Evolutionary conservation across 352 stramenopile species (phyloP).

Genomic region (Phytophthora sojae): DNA sequence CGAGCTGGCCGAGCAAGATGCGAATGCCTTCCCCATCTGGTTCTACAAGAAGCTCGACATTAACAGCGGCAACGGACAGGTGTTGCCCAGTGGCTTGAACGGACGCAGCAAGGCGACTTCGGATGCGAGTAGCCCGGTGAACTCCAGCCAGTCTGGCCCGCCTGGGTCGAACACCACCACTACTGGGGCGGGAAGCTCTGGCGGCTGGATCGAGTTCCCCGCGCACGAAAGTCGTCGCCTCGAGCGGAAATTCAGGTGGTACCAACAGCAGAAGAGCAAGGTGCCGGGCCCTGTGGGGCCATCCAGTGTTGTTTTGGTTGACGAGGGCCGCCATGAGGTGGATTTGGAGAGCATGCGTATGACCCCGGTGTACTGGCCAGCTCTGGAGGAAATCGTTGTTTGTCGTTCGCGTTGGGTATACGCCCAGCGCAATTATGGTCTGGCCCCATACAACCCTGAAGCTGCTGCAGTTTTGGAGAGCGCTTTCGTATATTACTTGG

Average conservation of each 20-base stretch:
- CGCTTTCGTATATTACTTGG: conserved; percentile 82
- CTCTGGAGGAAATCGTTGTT: conserved; percentile 72
- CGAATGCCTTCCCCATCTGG: conserved; percentile 78
- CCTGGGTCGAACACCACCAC: conserved; percentile 20
- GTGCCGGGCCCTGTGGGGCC: conserved; percentile 41
- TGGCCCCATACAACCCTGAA: conserved; percentile 76
- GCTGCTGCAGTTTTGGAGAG: conserved; percentile 60
- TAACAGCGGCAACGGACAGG: conserved; percentile 42
- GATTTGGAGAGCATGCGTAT: conserved; percentile 81
- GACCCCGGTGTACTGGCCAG: conserved; percentile 83
- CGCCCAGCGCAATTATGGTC: conserved; percentile 81
- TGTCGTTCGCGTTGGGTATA: conserved; percentile 84
- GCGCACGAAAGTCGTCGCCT: conserved; percentile 75
- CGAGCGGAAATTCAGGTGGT: conserved; percentile 74
- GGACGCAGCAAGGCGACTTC: conserved; percentile 19
- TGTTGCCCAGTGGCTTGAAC: conserved; percentile 43
- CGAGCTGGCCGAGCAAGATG: conserved; percentile 61
- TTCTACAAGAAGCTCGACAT: conserved; percentile 80
- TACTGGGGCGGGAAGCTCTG: conserved; percentile 19
- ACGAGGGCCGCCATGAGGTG: conserved; percentile 86
- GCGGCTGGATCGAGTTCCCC: conserved; percentile 81
- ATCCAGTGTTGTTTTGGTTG: conserved; percentile 72
- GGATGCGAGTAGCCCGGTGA: conserved; percentile 10
- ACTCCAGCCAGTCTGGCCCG: conserved; percentile 8
- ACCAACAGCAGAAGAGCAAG: conserved; percentile 59